phyloP scores from a whole-genome alignment of 2,329 filamentous ascomycete species.

The Monilinia aucupariae region DNA sequence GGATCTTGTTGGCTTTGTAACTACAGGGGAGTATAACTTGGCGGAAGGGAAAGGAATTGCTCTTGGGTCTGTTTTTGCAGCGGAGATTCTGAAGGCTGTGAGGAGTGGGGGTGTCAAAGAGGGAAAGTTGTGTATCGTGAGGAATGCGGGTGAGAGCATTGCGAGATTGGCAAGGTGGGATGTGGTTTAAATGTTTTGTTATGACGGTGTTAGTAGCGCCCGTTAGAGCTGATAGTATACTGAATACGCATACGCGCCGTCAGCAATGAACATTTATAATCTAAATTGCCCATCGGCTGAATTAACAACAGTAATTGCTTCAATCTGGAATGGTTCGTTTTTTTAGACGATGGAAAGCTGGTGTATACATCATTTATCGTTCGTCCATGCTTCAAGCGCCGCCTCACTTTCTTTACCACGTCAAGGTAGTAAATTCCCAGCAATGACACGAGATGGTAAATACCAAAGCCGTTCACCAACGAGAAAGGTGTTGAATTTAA shows the following conservation, averaged over 20 bases:
- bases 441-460: neutral
- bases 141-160: constrained; percentile 71
- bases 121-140: constrained; percentile 66
- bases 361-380: neutral
- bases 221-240: neutral
- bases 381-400: neutral
- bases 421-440: neutral
- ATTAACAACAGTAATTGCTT: neutral
- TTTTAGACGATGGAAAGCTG: neutral
- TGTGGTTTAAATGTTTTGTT: constrained; percentile 21
- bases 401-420: neutral
- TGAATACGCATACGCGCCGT: neutral
- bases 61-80: constrained; percentile 63
- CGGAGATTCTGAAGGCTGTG: constrained; percentile 47
- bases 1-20: constrained; percentile 86
- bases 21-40: constrained; percentile 77
- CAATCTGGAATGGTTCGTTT: neutral
- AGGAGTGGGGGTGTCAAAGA: constrained; percentile 35
- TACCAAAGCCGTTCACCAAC: neutral
- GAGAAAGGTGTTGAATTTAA: neutral
- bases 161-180: constrained; percentile 81
- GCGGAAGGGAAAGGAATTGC: constrained; percentile 69
- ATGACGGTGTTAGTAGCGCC: neutral
- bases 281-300: neutral
- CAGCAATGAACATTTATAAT: neutral